phyloP scores from a whole-genome alignment of 345 rosid genomes.

The Diplotaxis tenuifolia region DNA sequence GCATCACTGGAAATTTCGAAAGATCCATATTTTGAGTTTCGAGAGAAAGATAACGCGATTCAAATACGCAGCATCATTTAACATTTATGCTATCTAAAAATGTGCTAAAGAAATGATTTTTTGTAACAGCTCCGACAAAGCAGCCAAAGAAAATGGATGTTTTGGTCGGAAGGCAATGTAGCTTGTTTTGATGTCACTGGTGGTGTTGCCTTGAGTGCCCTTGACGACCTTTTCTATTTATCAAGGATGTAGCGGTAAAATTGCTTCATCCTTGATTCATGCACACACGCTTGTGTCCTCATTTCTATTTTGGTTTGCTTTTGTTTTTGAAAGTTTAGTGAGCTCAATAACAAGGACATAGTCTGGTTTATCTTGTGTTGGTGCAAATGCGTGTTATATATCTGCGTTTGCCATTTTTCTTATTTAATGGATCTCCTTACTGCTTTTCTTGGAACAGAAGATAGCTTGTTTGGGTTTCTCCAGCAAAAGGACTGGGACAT shows the following conservation, averaged over 20 bases:
- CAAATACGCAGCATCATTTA: no score
- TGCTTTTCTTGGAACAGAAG: conserved; percentile 31
- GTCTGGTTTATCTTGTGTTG: no score
- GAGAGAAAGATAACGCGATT: no score
- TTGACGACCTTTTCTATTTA: conserved; percentile 86
- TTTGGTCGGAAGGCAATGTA: conserved; percentile 70
- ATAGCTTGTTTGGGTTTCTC: conserved; percentile 45
- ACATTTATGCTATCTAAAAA: no score
- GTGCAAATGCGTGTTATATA: background rate
- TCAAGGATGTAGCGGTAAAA: conserved; percentile 71
- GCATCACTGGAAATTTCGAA: no score
- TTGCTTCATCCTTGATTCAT: no score
- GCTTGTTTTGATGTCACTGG: conserved; percentile 80
- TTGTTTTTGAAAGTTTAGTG: no score
- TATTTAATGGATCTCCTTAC: no score
- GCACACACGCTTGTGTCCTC: no score
- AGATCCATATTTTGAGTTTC: no score
- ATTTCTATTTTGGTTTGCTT: background rate
- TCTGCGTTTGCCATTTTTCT: background rate
- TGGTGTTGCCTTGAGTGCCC: conserved; percentile 89
- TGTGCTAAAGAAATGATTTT: no score
- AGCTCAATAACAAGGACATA: no score
- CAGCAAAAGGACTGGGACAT: conserved; percentile 76
- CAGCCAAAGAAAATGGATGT: conserved; percentile 44
- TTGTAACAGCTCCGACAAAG: conserved; percentile 35